These are phyloP conservation scores for Besnoitia besnoiti DNA, from an alignment of 169 alveolate genomes.

Conservation along the genomic window DNA sequence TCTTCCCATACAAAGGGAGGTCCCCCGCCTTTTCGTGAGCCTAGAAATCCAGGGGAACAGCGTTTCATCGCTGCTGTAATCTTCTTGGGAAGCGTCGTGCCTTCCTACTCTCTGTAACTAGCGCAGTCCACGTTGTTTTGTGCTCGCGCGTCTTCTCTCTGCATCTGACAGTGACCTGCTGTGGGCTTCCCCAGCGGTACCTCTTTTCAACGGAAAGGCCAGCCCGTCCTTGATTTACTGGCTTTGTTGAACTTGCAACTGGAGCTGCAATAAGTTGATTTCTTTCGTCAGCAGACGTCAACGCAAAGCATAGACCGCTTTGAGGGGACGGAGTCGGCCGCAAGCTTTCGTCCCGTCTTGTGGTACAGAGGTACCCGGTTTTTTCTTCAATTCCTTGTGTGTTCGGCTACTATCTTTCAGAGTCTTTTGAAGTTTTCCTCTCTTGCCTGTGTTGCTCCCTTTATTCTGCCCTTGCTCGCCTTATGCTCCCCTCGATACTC, in stretches of 20 bases:
- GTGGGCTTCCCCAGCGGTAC: neutral
- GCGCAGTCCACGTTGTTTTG: neutral
- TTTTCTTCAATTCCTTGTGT: no score
- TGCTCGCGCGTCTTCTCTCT: neutral
- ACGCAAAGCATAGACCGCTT: neutral
- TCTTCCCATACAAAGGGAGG: no score
- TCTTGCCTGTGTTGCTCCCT: neutral
- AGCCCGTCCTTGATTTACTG: neutral
- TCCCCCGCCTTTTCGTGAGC: no score
- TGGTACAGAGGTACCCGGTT: neutral
- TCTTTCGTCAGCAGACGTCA: no score
- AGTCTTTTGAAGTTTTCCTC: neutral
- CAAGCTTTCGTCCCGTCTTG: neutral
- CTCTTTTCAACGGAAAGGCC: neutral
- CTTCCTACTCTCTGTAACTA: neutral
- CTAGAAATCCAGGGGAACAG: no score
- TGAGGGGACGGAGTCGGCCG: neutral
- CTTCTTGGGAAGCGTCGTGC: neutral
- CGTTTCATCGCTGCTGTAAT: no score
- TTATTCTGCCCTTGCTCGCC: neutral
- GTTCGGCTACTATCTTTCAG: neutral
- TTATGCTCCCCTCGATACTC: no score
- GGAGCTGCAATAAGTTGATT: no score
- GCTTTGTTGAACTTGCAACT: no score
- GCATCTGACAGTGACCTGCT: neutral